phyloP scores from a whole-genome alignment of 2,329 filamentous ascomycete genomes.

The Fusarium stilboides region DNA sequence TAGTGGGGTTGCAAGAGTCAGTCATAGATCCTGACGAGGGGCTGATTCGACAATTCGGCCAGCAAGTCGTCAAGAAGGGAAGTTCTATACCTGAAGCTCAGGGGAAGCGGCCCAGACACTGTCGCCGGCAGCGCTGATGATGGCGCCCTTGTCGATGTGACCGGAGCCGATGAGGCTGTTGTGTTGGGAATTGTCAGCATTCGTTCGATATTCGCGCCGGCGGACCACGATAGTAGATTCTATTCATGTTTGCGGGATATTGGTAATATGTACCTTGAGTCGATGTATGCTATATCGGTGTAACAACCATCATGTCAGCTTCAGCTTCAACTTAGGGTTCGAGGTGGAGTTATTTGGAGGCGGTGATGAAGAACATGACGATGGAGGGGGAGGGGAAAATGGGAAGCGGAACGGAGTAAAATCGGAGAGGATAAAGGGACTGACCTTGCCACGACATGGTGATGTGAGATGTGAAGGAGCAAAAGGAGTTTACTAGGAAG shows the following conservation, averaged over 20 bases:
- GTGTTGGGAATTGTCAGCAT: conserved; percentile 45
- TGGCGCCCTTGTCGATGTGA: conserved; percentile 87
- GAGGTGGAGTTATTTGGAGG: conserved; percentile 50
- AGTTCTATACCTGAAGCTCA: conserved; percentile 78
- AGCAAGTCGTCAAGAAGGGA: conserved; percentile 6
- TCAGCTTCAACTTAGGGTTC: conserved; percentile 11
- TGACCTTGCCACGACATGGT: conserved; percentile 84
- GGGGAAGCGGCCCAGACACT: conserved; percentile 82
- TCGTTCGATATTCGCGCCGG: conserved; percentile 27
- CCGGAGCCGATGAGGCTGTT: conserved; percentile 83
- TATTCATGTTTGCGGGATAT: conserved; percentile 8
- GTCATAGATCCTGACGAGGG: conserved; percentile 15
- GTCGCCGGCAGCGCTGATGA: conserved; percentile 85
- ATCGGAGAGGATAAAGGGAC: conserved; percentile 41
- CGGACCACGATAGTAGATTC: neutral
- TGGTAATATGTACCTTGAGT: conserved; percentile 61
- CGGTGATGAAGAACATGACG: conserved; percentile 42
- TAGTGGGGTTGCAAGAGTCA: conserved; percentile 25
- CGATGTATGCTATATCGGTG: conserved; percentile 63
- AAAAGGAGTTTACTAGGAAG: conserved; percentile 11
- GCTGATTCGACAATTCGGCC: conserved; percentile 5
- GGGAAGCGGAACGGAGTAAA: conserved; percentile 13
- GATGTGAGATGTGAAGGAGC: conserved; percentile 37
- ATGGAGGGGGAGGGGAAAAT: conserved; percentile 39
- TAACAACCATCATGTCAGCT: conserved; percentile 34